Evolutionary conservation across 1,284 basidiomycete genomes (phyloP), one percentile per base, ranked within the genome.

Genomic region (Coniferiporia weirii): DNA sequence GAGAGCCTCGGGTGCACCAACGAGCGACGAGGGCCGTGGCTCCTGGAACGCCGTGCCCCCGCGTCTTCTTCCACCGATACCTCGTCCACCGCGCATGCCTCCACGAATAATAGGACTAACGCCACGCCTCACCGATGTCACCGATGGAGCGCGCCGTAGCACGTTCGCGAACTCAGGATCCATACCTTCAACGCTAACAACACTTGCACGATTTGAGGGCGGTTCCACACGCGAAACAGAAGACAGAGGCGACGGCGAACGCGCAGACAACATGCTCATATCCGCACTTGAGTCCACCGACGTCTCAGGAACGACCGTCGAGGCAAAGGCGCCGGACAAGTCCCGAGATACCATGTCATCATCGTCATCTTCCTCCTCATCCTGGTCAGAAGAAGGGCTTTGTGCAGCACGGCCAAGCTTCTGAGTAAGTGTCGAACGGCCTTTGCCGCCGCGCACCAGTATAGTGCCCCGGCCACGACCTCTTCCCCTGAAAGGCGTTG

Each of bases 141-240:
- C 74, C 8, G 85, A 85, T 0, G 80, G 76, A 1, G 81, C 76
- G 34, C 82, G 81, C 59, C 79, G 80, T 44, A 91, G 79, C 13
- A 91, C 76, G 62, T 91, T 90, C 56, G 89, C 89, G 67, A 91
- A 93, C 0, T 75, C 79, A 9, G 91, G 91, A 65, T 93, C 91
- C 87, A 93, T 90, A 44, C 89, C 89, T 55, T 93, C 90, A 9
- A 91, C 76, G 64, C 87, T 90, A 1, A 80, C 79, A 36, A 78
- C 75, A 62, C 85, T 86, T 2, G 82, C 20, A 68, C 70, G 49
- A 71, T 69, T 15, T 72, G 74, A 77, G 2, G 75, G 75, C 1
- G 79, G 78, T 13, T 75, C 75, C 15, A 52, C 49, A 45, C 27
- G 27, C 27, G 27, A 27, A 52, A 45, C 8, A 13, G 60, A 51